Evolutionary conservation across 257 asterid species (phyloP), one percentile per base, ranked within the genome.

Genomic region (Thymus mandschuricus): DNA sequence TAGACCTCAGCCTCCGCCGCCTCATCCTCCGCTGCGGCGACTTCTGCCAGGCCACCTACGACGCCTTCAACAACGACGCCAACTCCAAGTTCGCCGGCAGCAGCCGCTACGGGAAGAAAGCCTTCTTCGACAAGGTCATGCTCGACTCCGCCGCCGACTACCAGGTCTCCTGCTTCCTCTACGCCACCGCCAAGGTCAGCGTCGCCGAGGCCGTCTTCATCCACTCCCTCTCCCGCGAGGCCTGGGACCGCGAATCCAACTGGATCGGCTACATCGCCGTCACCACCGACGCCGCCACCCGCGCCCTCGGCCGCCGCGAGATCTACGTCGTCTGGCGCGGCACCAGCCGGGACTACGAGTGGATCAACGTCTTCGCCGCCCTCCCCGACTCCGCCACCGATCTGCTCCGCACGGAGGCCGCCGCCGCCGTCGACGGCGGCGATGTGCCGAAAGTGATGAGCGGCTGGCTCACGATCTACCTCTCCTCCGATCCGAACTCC

Each of bases 241-340:
- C 90, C 0, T 90, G 97, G 98, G 98, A 93, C 82, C 70, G 91
- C 6, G 97, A 93, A 45, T 88, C 98, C 49, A 93, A 93, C 9
- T 93, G 92, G 96, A 88, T 93, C 33, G 98, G 98, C 45, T 88
- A 88, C 78, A 71, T 93, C 27, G 93, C 96, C 3, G 51, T 76
- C 55, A 85, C 96, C 41, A 55, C 85, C 10, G 96, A 93, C 58
- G 83, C 73, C 11, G 84, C 29, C 11, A 81, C 86, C 63, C 64
- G 13, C 41, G 57, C 76, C 11, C 55, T 84, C 5, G 98, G 97
- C 72, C 88, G 96, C 41, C 89, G 96, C 1, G 97, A 90, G 61
- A 79, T 86, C 60, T 85, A 90, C 75, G 82, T 90, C 31, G 96
- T 70, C 2, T 92, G 90, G 86, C 85, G 98, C 2, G 98, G 98